Evolutionary conservation across 1,139 yeast genomes (phyloP).

Genomic region (Lodderomyces orthopsilosis): DNA sequence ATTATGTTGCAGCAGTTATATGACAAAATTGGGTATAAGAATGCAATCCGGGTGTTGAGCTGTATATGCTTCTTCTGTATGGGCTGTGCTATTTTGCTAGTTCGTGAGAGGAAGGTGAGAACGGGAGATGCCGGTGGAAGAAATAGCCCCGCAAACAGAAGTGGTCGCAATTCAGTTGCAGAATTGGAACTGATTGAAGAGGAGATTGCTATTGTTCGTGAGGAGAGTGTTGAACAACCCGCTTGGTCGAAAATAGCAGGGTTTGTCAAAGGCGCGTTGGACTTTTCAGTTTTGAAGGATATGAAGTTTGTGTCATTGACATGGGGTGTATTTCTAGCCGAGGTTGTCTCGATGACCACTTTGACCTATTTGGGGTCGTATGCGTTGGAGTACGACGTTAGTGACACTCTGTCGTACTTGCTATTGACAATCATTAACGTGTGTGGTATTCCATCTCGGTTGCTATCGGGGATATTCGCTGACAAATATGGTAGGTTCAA

Average conservation of each 20-base stretch:
- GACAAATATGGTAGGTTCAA: constrained; percentile 53
- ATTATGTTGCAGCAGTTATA: constrained; percentile 50
- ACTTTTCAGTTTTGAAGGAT: constrained; percentile 43
- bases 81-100: constrained; percentile 34
- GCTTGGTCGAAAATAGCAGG: not conserved
- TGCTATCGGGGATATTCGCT: constrained; percentile 46
- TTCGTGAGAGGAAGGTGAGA: constrained; percentile 36
- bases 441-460: constrained; percentile 47
- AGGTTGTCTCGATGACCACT: constrained; percentile 47
- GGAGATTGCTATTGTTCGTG: not conserved
- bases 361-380: constrained; percentile 52
- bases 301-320: constrained; percentile 36
- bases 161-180: not conserved
- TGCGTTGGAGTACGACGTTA: constrained; percentile 42
- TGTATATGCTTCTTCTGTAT: constrained; percentile 45
- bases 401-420: constrained; percentile 40
- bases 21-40: constrained; percentile 49
- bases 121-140: too few species aligned
- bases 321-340: constrained; percentile 44
- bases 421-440: constrained; percentile 46
- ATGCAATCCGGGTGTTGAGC: constrained; percentile 61
- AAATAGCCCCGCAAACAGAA: constrained; percentile 8
- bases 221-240: not conserved
- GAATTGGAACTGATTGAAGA: not conserved
- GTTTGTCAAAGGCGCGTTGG: constrained; percentile 31